A percentile compares a stretch with the other conserved stretches of the same genome.
Evolutionary conservation across 2,329 filamentous ascomycete genomes (phyloP).

Genomic region (Aspergillus cejpii): DNA sequence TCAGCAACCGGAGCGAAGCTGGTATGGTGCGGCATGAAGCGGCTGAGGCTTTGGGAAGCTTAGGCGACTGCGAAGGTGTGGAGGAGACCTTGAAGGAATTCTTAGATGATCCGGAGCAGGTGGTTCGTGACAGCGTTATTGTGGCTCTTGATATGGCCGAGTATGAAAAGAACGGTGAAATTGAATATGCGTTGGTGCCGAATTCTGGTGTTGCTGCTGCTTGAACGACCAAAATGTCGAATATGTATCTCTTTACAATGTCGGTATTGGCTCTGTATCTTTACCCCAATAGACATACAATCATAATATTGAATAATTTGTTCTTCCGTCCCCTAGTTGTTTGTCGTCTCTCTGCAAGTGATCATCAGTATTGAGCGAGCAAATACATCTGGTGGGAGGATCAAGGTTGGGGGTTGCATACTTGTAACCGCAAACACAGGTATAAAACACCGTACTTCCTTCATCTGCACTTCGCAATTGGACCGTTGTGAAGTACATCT

Average conservation of each 20-base stretch:
- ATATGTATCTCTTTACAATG: slow-evolving; percentile 8
- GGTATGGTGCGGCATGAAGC: slow-evolving; percentile 98
- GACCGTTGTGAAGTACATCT: slow-evolving; percentile 77
- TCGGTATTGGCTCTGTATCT: slow-evolving; percentile 12
- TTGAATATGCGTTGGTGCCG: slow-evolving; percentile 88
- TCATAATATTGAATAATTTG: slow-evolving; percentile 14
- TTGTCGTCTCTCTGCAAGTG: slow-evolving; percentile 28
- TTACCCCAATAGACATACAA: slow-evolving; percentile 23
- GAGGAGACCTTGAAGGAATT: slow-evolving; percentile 78
- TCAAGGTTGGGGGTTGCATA: slow-evolving; percentile 41
- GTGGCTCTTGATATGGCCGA: slow-evolving; percentile 98
- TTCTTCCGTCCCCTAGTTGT: slow-evolving; percentile 27
- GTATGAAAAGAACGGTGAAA: slow-evolving; percentile 80
- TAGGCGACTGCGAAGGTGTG: slow-evolving; percentile 89
- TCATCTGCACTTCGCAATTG: slow-evolving; percentile 91
- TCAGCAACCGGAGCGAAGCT: slow-evolving; percentile 72
- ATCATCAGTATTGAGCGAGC: slow-evolving; percentile 15
- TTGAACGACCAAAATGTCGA: slow-evolving; percentile 16
- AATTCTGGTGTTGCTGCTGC: slow-evolving; percentile 39
- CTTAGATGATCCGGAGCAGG: slow-evolving; percentile 81
- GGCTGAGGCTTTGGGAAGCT: slow-evolving; percentile 86
- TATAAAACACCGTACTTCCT: slow-evolving; percentile 87
- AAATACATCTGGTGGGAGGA: not conserved
- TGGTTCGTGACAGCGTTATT: slow-evolving; percentile 89
- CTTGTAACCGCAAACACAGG: slow-evolving; percentile 80